Conservation (phyloP, 129 eudicot species). For the Logfia minima region DNA sequence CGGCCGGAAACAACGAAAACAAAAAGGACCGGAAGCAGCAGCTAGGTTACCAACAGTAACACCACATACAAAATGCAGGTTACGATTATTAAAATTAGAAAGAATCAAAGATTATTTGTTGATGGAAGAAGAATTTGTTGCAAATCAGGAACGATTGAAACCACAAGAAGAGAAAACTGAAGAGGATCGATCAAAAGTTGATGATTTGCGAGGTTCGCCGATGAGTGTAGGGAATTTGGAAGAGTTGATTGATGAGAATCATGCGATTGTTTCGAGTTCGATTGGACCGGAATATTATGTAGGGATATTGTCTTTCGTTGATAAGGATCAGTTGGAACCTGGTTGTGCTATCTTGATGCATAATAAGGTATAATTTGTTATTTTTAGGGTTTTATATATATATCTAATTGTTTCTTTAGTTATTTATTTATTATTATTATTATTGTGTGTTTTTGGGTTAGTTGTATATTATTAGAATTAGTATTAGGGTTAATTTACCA, state of each 20-base stretch:
- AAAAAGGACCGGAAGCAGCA: slow-evolving; percentile 91
- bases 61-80: slow-evolving; percentile 77
- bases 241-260: slow-evolving; percentile 97
- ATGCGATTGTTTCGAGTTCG: slow-evolving; percentile 89
- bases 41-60: slow-evolving; percentile 82
- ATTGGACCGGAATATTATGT: slow-evolving; percentile 98
- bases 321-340: slow-evolving; percentile 94
- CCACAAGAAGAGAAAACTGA: slow-evolving; percentile 96
- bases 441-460: background rate
- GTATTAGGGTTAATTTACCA: no score
- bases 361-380: slow-evolving; percentile 56
- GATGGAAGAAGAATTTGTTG: slow-evolving; percentile 95
- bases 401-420: no score
- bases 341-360: slow-evolving; percentile 95
- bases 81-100: slow-evolving; percentile 70
- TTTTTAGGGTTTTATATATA: background rate
- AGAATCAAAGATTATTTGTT: slow-evolving; percentile 79
- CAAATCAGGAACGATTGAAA: slow-evolving; percentile 87
- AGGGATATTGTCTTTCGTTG: slow-evolving; percentile 81
- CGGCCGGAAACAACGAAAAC: slow-evolving; percentile 89
- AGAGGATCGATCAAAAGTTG: slow-evolving; percentile 88
- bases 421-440: no score
- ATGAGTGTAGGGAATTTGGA: slow-evolving; percentile 97
- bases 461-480: no score
- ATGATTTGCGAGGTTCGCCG: slow-evolving; percentile 86